Conservation (phyloP, 2,329 filamentous ascomycete genomes). For the Mycosphaerelloides madeirae region DNA sequence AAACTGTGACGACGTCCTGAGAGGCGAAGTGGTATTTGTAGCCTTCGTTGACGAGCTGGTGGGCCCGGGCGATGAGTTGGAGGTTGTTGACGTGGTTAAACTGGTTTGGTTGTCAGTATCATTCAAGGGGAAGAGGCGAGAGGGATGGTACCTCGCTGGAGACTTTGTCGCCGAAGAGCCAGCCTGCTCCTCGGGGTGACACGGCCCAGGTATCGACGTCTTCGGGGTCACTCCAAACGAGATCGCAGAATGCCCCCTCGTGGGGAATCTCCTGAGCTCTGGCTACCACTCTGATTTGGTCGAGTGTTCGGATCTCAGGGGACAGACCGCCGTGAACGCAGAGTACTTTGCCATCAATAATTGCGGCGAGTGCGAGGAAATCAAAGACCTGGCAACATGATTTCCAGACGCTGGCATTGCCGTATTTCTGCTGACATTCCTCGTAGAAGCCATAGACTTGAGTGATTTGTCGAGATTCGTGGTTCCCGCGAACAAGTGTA, state of each 20-base stretch:
- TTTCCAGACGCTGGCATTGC: conserved; percentile 74
- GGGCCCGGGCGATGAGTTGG: conserved; percentile 65
- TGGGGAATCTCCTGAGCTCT: conserved; percentile 72
- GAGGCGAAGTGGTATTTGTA: conserved; percentile 93
- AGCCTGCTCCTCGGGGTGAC: conserved; percentile 61
- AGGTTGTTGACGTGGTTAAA: conserved; percentile 74
- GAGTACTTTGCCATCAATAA: conserved; percentile 69
- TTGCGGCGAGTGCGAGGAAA: conserved; percentile 67
- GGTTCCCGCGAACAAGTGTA: conserved; percentile 68
- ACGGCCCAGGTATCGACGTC: conserved; percentile 64
- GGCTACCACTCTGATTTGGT: conserved; percentile 70
- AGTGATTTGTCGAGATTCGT: conserved; percentile 72
- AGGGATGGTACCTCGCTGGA: conserved; percentile 52
- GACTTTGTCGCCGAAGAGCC: conserved; percentile 67
- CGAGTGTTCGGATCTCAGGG: conserved; percentile 68
- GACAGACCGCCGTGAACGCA: conserved; percentile 69
- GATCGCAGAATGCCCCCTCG: conserved; percentile 70
- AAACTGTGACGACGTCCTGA: conserved; percentile 83
- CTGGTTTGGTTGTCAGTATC: conserved; percentile 26
- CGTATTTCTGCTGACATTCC: conserved; percentile 72
- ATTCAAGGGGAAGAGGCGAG: conserved; percentile 2
- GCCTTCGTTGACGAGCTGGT: conserved; percentile 72
- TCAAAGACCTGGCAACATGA: conserved; percentile 75
- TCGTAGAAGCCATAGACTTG: conserved; percentile 77
- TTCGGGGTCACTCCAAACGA: conserved; percentile 73